Percentiles rank a stretch among this genome's conserved stretches.
Conservation (phyloP, 2,329 filamentous ascomycete species). For the Calonectria pauciramosa region DNA sequence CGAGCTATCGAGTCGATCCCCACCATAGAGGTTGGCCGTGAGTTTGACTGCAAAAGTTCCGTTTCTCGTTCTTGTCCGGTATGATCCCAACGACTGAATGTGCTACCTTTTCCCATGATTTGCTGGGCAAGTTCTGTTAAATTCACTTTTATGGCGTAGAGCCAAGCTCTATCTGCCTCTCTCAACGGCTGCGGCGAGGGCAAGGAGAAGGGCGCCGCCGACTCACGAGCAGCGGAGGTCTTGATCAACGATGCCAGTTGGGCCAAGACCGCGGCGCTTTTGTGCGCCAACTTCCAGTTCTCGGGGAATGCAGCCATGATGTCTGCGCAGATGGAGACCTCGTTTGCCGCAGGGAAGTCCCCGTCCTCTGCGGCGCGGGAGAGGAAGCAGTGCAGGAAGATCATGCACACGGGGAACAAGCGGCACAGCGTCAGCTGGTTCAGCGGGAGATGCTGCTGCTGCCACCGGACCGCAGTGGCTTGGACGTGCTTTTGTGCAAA, state of each 20-base stretch:
- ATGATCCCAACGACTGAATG: constrained; percentile 7
- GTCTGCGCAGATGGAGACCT: constrained; percentile 48
- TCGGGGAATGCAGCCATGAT: constrained; percentile 55
- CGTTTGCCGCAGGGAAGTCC: constrained; percentile 48
- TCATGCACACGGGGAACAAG: constrained; percentile 52
- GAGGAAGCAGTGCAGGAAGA: constrained; percentile 50
- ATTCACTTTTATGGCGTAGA: not conserved
- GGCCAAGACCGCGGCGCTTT: constrained; percentile 50
- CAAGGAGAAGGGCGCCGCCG: constrained; percentile 1
- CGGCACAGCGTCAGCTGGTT: constrained; percentile 58
- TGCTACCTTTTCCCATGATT: constrained; percentile 9
- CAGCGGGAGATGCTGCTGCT: constrained; percentile 58
- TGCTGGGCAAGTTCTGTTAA: not conserved
- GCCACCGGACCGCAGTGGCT: constrained; percentile 54
- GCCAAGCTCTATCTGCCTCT: not conserved
- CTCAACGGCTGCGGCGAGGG: not conserved
- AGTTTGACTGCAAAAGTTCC: not conserved
- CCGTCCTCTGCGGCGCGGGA: not conserved
- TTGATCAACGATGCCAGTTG: constrained; percentile 31
- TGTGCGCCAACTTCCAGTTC: constrained; percentile 51
- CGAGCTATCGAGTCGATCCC: not conserved
- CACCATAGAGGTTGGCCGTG: not conserved
- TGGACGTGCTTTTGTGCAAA: constrained; percentile 59
- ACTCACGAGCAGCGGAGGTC: constrained; percentile 14
- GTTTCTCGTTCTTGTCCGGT: not conserved